Conservation (phyloP, 345 rosid species). For the Corchorus capsularis region DNA sequence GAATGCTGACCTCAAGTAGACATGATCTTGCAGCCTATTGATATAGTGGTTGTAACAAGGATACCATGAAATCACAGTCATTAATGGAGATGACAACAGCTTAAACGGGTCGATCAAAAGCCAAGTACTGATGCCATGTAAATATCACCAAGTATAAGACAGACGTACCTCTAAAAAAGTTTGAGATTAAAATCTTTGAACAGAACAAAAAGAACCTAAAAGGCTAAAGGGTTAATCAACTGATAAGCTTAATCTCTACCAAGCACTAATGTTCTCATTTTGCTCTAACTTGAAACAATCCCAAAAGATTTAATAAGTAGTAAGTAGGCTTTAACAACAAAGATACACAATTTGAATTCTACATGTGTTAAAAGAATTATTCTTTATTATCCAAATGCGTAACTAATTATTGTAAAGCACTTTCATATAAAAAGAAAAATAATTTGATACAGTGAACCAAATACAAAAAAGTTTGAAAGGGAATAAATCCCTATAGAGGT, state of each 20-base stretch:
- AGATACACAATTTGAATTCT: background rate
- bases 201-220: no score
- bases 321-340: background rate
- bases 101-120: no score
- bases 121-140: no score
- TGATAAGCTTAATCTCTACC: background rate
- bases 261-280: background rate
- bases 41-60: no score
- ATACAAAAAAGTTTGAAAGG: background rate
- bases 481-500: constrained; percentile 12
- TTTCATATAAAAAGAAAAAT: background rate
- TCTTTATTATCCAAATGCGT: background rate
- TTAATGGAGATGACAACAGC: background rate
- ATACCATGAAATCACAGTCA: background rate
- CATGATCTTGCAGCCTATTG: background rate
- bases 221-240: no score
- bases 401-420: background rate
- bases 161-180: no score
- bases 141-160: no score
- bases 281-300: background rate
- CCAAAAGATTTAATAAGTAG: background rate
- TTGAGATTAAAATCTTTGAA: no score
- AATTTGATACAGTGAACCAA: background rate
- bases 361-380: background rate
- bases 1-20: background rate